Conservation (phyloP, 495 filamentous ascomycete species). For the Penicillium canescens region DNA sequence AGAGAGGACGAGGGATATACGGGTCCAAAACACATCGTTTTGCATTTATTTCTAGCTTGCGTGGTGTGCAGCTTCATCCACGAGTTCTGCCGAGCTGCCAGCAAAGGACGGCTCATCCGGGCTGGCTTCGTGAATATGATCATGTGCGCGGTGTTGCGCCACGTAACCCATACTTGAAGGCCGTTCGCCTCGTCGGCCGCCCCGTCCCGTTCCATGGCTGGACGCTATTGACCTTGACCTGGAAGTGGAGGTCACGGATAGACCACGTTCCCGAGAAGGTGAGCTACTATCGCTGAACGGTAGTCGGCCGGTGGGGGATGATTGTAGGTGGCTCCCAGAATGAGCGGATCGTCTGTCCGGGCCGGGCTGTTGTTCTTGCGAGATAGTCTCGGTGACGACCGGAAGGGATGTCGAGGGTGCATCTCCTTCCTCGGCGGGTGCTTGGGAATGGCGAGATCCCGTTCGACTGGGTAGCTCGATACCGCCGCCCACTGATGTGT, state of each 20-base stretch:
- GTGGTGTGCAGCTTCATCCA: constrained; percentile 31
- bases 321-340: constrained; percentile 27
- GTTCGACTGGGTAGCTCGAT: constrained; percentile 67
- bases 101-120: constrained; percentile 52
- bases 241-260: constrained; percentile 46
- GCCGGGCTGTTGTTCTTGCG: constrained; percentile 7
- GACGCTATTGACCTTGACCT: constrained; percentile 42
- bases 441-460: constrained; percentile 54
- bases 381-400: constrained; percentile 23
- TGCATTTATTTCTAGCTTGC: not conserved
- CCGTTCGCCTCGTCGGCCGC: constrained; percentile 50
- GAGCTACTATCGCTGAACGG: constrained; percentile 59
- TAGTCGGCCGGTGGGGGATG: constrained; percentile 46
- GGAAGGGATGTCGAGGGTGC: constrained; percentile 11
- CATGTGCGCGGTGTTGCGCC: constrained; percentile 62
- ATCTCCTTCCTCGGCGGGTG: constrained; percentile 31
- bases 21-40: constrained; percentile 2
- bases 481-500: constrained; percentile 51
- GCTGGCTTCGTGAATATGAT: constrained; percentile 59
- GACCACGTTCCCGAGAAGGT: constrained; percentile 49
- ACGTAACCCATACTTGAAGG: constrained; percentile 73
- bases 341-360: constrained; percentile 2
- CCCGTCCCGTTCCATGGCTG: constrained; percentile 28
- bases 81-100: constrained; percentile 52
- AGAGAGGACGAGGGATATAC: not conserved